Base-by-base conservation (phyloP, 2,329 filamentous ascomycete species). In the Arthrobotrys megalospora region DNA sequence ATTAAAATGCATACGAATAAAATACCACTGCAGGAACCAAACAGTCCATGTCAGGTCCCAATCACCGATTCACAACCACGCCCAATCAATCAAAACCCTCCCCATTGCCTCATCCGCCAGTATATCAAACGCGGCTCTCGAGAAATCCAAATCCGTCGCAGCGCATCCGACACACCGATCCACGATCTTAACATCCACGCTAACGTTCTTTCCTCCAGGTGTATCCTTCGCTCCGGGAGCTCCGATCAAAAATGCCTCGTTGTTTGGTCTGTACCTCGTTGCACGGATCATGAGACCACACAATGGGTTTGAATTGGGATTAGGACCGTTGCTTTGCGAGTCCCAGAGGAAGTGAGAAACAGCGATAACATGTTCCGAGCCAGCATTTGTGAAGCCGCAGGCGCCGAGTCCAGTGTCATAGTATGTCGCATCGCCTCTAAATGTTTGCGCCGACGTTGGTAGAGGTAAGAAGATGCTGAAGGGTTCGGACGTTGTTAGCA, bases 281-380 rank as follows among this genome's bases (percentile, higher is more conserved):
- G 92, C 87, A 28, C 90, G 86, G n/a, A 96, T 88, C 83, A 86
- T 89, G 81, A 86, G 85, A 1, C 90, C 90, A 81, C 93, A 95
- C 0, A 92, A 84, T 1, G 89, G 89, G 80, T 93, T 93, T 11
- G 85, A 82, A 82, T 93, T 93, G 0, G 88, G 87, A 82, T 90
- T 86, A 1, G 87, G 82, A 24, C 85, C 87, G 3, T 83, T 85
- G 58, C 85, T 84, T 0, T 86, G 86, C 0, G 89, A 87, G 83
- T 94, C 91, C 82, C 89, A 95, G 3, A 92, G 82, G n/a, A 87
- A 82, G 81, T 91, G 88, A 1, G 90, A 91, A 0, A 95, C 87
- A 0, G 92, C 89, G 41, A 89, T 90, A 47, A 94, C 88, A 71
- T 87, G 82, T 71, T 93, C 90, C 6, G 83, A 84, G 6, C 86